phyloP scores from a whole-genome alignment of 768 basidiomycete species.

The Amanita jacksonii region DNA sequence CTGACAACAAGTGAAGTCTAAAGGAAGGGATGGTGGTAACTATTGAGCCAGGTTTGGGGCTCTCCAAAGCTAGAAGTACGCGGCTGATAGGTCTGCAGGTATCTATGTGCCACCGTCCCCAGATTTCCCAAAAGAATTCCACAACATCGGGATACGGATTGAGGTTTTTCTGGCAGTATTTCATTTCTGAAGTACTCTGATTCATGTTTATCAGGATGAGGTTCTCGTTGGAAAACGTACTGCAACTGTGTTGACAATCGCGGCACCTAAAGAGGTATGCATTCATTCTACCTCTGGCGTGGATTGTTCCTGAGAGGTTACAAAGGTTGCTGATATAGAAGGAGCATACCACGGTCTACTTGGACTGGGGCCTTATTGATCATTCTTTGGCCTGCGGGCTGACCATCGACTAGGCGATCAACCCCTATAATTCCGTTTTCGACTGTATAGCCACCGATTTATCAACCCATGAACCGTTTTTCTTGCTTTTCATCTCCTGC shows the following conservation, averaged over 20 bases:
- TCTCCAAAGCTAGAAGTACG: not conserved
- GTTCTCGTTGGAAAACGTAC: slow-evolving; percentile 57
- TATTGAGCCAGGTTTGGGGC: slow-evolving; percentile 65
- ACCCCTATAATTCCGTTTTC: not conserved
- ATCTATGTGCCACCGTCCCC: slow-evolving; percentile 80
- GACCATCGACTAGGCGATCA: not conserved
- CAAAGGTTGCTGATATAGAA: slow-evolving; percentile 63
- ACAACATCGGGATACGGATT: slow-evolving; percentile 87
- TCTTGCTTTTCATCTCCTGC: not conserved
- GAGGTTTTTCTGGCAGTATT: slow-evolving; percentile 40
- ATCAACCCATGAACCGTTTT: not conserved
- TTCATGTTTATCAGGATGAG: slow-evolving; percentile 42
- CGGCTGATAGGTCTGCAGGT: slow-evolving; percentile 29
- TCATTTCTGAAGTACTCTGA: not conserved
- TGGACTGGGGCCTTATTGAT: slow-evolving; percentile 43
- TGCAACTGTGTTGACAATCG: slow-evolving; percentile 52
- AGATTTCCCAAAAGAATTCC: slow-evolving; percentile 80
- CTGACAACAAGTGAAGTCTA: no score
- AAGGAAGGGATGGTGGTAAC: slow-evolving; percentile 87
- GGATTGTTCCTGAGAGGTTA: no score
- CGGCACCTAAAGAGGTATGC: slow-evolving; percentile 75
- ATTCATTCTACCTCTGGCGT: no score
- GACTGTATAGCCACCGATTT: slow-evolving; percentile 5
- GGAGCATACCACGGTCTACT: slow-evolving; percentile 68
- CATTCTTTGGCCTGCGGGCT: no score